Base-by-base conservation (phyloP, 2,329 filamentous ascomycete genomes). In the Seiridium unicorne region DNA sequence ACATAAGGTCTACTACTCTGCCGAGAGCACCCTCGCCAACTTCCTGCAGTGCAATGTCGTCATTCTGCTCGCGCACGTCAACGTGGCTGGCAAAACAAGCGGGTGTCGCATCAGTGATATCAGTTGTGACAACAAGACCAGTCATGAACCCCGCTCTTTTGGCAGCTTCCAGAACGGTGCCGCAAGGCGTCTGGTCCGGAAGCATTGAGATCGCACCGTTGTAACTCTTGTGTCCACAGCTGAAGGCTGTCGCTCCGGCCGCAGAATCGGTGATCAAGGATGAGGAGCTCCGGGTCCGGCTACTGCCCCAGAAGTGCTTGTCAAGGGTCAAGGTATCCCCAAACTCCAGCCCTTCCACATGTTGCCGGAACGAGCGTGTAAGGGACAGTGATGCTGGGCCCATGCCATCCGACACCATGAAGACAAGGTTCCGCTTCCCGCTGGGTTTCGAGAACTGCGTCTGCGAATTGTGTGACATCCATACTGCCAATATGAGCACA, bases 361-460 rank as follows among this genome's bases (percentile, higher is more conserved):
- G 85, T 75, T 99, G 95, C 66, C 91, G 87, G 78, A 90, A 99
- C 71, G 88, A 91, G 60, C 95, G 85, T 5, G 95, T 97, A 72
- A 99, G 76, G 34, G 90, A 90, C 58, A 99, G 82, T 68, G 92
- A 94, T 7, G 95, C 92, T 6, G 95, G 95, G 0, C 95, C 95
- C 95, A 99, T 99, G 70, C 95, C 95, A 74, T 99, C 95, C 0
- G 92, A 97, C 44, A 99, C 94, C 95, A 99, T 99, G 81, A 99
- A 98, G 68, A 99, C 89, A 57, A 99, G 82, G 76, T 98, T 99
- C 58, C 92, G 86, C 81, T 98, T 99, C 57, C 87, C 86, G 69
- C 76, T 59, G 81, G 79, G 67, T 53, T 65, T 65, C 49, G 64
- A 59, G 60, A 64, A 69, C 46, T 73, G 67, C 9, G 80, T 82